Base-by-base conservation (phyloP, 176 grass and related monocot species). In the Echinochloa phyllopogon region DNA sequence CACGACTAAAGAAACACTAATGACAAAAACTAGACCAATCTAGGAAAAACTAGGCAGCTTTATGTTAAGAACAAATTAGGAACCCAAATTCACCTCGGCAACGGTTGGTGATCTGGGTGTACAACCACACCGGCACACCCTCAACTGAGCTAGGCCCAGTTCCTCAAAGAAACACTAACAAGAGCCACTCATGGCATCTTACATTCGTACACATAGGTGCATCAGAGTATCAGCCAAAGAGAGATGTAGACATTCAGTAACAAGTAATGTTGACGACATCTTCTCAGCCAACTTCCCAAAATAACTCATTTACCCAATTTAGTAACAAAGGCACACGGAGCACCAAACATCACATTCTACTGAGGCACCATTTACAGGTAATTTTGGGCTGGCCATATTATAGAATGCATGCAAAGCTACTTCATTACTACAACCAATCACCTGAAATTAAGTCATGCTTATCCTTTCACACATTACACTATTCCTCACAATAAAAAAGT, bases 331-430 rank as follows among this genome's bases (percentile, higher is more conserved):
- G 39, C 33, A 25, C 29, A 52, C 41, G 75, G 42, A 49, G 21
- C 66, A 80, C 8, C 24, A 44, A 38, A 55, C 25, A 84, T 16
- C 29, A 59, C 21, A 89, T 68, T 48, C 27, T 73, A 68, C 51
- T 48, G 12, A 41, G 21, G 53, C 18, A 49, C 15, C 57, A 67
- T 55, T 79, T 67, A 64, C 62, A 82, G 23, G 77, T 24, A 75
- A 40, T 56, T 56, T 71, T 64, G 20, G 86, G 25, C 55, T 77
- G 63, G 49, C 40, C 45, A 77, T n/a, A 55, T 62, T 45, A 14
- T 39, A 53, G 69, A 10, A 42, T 36, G 45, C 66, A 55, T 63
- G 65, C 56, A 72, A 72, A 88, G 65, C 25, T 48, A 79, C 48
- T 38, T 44, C 67, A 53, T 39, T 64, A 78, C 17, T 62, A 72